A percentile compares a stretch with the other conserved stretches of the same genome.
phyloP scores from a whole-genome alignment of 257 asterid species.

The Solanum rostratum region DNA sequence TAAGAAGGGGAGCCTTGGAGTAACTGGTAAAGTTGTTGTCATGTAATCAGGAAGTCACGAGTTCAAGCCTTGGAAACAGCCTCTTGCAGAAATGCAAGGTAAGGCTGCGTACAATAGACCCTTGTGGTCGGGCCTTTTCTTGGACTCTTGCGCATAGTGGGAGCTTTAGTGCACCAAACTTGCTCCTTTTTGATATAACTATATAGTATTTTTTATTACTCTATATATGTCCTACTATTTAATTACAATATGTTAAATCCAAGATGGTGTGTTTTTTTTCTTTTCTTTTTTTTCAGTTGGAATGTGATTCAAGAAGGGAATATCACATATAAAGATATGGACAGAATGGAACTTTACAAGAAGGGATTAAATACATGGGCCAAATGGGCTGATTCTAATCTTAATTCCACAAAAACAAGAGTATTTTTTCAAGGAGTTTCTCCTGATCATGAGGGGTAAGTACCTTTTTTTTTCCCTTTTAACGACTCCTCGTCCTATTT shows the following conservation, averaged over 20 bases:
- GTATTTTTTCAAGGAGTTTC: conserved; percentile 57
- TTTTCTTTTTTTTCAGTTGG: conserved; percentile 26
- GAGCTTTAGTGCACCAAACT: too few relatives aligned
- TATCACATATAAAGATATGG: conserved; percentile 23
- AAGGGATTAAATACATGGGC: conserved; percentile 49
- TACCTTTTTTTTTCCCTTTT: neutral
- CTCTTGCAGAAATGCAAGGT: too few relatives aligned
- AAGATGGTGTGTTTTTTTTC: neutral
- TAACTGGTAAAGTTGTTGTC: too few relatives aligned
- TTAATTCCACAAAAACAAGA: conserved; percentile 19
- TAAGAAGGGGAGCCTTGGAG: too few relatives aligned
- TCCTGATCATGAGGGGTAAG: conserved; percentile 46
- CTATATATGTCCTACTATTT: neutral
- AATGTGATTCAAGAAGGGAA: conserved; percentile 35
- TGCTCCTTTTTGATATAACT: too few relatives aligned
- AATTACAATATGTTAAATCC: neutral
- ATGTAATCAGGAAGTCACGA: too few relatives aligned
- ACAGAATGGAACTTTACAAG: conserved; percentile 32
- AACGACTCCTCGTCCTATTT: too few relatives aligned
- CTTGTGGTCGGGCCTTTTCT: too few relatives aligned
- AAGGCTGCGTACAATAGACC: too few relatives aligned
- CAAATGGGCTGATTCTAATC: conserved; percentile 35
- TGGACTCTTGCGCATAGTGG: too few relatives aligned
- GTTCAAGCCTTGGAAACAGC: too few relatives aligned
- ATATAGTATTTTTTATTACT: neutral